Base-by-base conservation (phyloP, 108 stramenopile species). In the Mayamaea pseudoterrestris region DNA sequence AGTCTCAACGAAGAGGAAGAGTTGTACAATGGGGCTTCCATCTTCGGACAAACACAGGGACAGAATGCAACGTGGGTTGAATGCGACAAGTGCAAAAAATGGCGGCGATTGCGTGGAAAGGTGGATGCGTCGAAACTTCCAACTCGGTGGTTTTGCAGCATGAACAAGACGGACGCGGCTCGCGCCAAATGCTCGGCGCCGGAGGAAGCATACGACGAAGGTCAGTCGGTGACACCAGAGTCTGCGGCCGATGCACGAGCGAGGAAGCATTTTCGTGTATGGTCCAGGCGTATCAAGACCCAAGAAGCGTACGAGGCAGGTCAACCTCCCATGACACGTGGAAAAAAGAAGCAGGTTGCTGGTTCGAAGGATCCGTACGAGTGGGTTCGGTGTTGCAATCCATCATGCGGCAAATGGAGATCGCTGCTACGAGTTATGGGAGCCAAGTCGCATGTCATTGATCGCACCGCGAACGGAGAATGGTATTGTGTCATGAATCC, bases 401-500 rank as follows among this genome's bases (percentile, higher is more conserved):
- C 81, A 20, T 68, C 61, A 27, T 88, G 86, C 49, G 86, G 85
- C 27, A 92, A 88, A 47, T 85, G 82, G 80, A 61, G 90, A 48
- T 76, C 82, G 40, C 41, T 86, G 16, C 61, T 86, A 9, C 63
- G 77, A 6, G 76, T 61, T 32, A 83, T 91, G 81, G 89, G 86
- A 53, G 82, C 76, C 47, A 70, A 47, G 30, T 55, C 55, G 13
- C 29, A 56, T 41, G n/a, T n/a, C n/a, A n/a, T n/a, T n/a, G n/a
- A n/a, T n/a, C n/a, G n/a, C n/a, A n/a, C n/a, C n/a, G n/a, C n/a
- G n/a, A 53, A 76, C 30, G 76, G 78, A 30, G 84, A 91, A 61
- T 91, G 84, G 82, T 91, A 82, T 50, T 91, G 90, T 54, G 90
- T 91, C 27, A 82, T 91, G 90, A 91, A 91, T 50, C 84, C 80